Base-by-base conservation (phyloP, 805 yeast genomes). In the Lachancea mirantina region DNA sequence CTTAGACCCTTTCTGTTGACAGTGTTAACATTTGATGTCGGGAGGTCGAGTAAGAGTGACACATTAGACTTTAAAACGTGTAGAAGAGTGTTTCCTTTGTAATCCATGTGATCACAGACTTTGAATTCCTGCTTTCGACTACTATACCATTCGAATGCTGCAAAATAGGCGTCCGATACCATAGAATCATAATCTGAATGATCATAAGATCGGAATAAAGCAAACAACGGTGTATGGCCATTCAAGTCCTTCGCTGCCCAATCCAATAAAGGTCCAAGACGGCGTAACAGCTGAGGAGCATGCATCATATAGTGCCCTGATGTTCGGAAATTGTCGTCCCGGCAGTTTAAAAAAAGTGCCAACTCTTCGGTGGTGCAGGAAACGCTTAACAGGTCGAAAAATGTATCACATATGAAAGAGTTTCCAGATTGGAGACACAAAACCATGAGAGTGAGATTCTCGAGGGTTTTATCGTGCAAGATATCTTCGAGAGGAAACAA, bases 181-280 rank as follows among this genome's bases (percentile, higher is more conserved):
- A 84, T 49, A 3, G 49, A 48, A 2, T 62, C 50, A 52, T 87
- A 88, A 20, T 74, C 56, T 0, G 72, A 60, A 42, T 82, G 87
- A 52, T 87, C 96, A 55, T 88, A 88, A 42, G 87, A 75, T 34
- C 95, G 61, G 42, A 84, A 76, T 3, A 84, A 57, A 2, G 84
- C 70, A 55, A 81, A 74, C 7, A 89, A 59, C 0, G 96, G 94
- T 0, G 96, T 84, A 45, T 82, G 84, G 0, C 78, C 74, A 38
- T 70, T 74, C 8, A 47, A 41, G 50, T 88, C 96, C 32, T 68
- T 69, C 9, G 57, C 51, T 5, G 62, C 65, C 96, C 96, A 89
- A 46, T 83, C 66, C 4, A 87, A 60, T 26, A 62, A 68, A 1
- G 51, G 51, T 0, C 94, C 94, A 8, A 85, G 52, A 10, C 46